Percentiles rank a stretch among this genome's conserved stretches.
Conservation (phyloP, 345 rosid genomes). For the Boechera retrofracta region DNA sequence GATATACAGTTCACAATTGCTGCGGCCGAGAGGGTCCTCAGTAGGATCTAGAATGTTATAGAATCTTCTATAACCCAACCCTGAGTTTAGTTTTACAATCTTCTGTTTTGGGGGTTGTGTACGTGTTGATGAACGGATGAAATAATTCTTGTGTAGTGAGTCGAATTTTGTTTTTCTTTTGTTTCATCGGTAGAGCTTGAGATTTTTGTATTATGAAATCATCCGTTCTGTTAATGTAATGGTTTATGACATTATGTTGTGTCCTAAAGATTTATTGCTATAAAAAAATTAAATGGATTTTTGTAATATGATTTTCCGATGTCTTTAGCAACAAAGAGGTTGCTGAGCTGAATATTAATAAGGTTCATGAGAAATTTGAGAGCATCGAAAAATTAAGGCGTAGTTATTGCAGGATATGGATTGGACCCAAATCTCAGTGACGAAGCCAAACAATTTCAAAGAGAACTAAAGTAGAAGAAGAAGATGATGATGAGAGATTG, state of each 20-base stretch:
- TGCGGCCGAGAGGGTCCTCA: slow-evolving; percentile 81
- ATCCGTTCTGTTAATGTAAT: not conserved
- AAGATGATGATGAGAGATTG: too few species aligned
- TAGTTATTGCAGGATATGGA: too few species aligned
- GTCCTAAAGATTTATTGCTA: not conserved
- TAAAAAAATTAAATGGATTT: not conserved
- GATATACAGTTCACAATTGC: slow-evolving; percentile 77
- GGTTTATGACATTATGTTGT: not conserved
- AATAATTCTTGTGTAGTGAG: slow-evolving; percentile 29
- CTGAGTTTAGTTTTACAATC: slow-evolving; percentile 14
- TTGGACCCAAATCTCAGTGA: too few species aligned
- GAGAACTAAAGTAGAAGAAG: too few species aligned
- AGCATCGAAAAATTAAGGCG: too few species aligned
- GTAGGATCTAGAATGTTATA: slow-evolving; percentile 54
- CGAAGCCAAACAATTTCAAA: too few species aligned
- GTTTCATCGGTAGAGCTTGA: slow-evolving; percentile 15
- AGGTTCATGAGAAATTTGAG: too few species aligned
- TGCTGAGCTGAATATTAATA: too few species aligned
- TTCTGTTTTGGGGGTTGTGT: slow-evolving; percentile 5
- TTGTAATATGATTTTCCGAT: too few species aligned
- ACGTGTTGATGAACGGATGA: slow-evolving; percentile 9
- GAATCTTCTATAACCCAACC: not conserved
- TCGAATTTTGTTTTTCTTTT: slow-evolving; percentile 1
- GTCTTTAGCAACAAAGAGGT: too few species aligned
- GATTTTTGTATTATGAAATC: slow-evolving; percentile 15